phyloP scores from a whole-genome alignment of 1,284 basidiomycete species.

The Trichosporon faecale region DNA sequence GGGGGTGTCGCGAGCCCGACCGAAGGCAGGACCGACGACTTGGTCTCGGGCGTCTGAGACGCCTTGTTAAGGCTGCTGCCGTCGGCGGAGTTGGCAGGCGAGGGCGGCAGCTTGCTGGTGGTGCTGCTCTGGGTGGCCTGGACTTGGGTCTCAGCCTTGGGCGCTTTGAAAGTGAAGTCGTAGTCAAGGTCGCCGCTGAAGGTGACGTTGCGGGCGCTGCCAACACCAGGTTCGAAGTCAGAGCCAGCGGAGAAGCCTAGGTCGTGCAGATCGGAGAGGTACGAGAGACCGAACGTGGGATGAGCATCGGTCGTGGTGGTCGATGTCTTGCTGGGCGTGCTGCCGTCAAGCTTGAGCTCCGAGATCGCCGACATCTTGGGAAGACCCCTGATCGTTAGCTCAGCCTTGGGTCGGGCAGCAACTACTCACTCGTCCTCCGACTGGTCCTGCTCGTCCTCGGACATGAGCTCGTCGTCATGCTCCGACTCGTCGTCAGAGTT shows the following conservation, averaged over 20 bases:
- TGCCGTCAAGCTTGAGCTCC: background rate
- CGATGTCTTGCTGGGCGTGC: background rate
- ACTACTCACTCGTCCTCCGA: background rate
- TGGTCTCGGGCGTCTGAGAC: background rate
- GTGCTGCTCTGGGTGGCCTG: background rate
- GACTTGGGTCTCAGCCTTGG: background rate
- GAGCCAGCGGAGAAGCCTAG: background rate
- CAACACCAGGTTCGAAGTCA: background rate
- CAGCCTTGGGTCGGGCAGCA: background rate
- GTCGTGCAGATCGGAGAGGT: background rate
- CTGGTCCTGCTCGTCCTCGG: background rate
- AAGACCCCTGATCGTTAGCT: background rate
- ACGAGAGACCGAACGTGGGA: background rate
- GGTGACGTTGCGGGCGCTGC: background rate
- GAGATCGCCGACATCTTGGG: constrained; percentile 1
- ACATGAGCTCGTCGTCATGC: background rate
- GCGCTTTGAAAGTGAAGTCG: background rate
- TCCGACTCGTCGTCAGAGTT: background rate
- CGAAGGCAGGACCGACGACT: background rate
- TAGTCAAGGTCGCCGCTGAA: background rate
- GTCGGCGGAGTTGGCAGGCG: background rate
- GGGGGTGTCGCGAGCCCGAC: background rate
- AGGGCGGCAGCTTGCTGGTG: background rate
- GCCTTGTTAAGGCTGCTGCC: background rate
- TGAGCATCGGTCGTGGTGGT: background rate